phyloP scores from a whole-genome alignment of 345 rosid species.

The Schrenkiella parvula region DNA sequence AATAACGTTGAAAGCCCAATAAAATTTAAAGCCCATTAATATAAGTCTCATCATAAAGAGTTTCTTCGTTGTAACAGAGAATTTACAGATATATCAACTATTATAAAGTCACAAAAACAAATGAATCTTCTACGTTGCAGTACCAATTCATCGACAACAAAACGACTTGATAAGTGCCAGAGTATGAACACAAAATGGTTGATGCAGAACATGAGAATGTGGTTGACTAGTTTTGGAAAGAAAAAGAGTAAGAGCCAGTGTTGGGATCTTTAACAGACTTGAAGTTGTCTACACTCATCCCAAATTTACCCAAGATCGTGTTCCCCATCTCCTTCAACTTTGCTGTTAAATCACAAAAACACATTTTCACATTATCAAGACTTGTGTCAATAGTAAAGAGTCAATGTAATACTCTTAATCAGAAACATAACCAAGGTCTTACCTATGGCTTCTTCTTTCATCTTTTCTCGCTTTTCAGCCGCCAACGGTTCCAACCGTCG shows the following conservation, averaged over 20 bases:
- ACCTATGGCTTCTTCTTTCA: conserved; percentile 99
- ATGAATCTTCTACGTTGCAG: background rate
- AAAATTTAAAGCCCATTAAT: background rate
- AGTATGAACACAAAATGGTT: background rate
- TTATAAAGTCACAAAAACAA: background rate
- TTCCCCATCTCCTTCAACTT: conserved; percentile 87
- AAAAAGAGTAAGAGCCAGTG: conserved; percentile 78
- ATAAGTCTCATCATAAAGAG: background rate
- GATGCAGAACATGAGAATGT: background rate
- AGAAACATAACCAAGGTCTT: conserved; percentile 15
- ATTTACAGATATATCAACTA: background rate
- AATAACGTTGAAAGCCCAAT: background rate
- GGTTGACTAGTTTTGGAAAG: conserved; percentile 43
- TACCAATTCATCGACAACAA: background rate
- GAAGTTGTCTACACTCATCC: conserved; percentile 89
- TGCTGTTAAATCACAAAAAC: conserved; percentile 35
- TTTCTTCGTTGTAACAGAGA: background rate
- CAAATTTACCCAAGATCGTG: conserved; percentile 68
- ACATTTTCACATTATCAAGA: background rate
- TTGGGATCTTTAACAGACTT: conserved; percentile 89
- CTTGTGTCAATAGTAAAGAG: background rate
- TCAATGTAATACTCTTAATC: background rate
- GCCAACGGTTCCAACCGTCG: conserved; percentile 67
- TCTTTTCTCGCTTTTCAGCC: conserved; percentile 71
- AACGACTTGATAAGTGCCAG: background rate